Conservation (phyloP, 2,329 filamentous ascomycete species). For the Clonostachys rosea region DNA sequence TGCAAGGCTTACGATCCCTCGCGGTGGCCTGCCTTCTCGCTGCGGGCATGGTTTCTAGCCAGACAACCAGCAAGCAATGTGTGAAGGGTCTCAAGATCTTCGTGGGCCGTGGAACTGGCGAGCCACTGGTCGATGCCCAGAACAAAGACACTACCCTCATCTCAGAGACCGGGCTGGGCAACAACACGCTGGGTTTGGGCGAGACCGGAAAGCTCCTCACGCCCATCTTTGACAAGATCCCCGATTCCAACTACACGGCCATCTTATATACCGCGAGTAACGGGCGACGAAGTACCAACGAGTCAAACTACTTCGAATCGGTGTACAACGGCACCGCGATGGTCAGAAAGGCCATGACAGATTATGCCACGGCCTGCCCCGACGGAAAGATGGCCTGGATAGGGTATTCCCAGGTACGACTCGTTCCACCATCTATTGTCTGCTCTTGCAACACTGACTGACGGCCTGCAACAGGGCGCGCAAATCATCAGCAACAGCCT, state of each 20-base stretch:
- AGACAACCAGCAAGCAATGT: not conserved
- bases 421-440: not conserved
- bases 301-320: not conserved
- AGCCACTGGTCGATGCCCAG: not conserved
- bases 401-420: slow-evolving; percentile 3
- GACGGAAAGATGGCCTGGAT: slow-evolving; percentile 2
- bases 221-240: not conserved
- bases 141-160: not conserved
- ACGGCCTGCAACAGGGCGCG: slow-evolving; percentile 9
- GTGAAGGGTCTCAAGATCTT: slow-evolving; percentile 1
- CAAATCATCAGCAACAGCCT: slow-evolving; percentile 12
- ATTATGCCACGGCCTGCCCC: slow-evolving; percentile 1
- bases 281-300: not conserved
- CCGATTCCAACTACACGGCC: not conserved
- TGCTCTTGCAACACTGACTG: not conserved
- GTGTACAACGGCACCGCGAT: slow-evolving; percentile 1
- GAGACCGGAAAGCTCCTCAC: not conserved
- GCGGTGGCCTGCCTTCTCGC: not conserved
- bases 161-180: not conserved
- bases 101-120: slow-evolving; percentile 1
- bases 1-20: not conserved
- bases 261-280: not conserved
- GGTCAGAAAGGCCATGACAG: not conserved
- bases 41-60: not conserved
- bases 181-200: not conserved